Base-by-base conservation (phyloP, 1,139 yeast genomes). In the Diutina rugosa region DNA sequence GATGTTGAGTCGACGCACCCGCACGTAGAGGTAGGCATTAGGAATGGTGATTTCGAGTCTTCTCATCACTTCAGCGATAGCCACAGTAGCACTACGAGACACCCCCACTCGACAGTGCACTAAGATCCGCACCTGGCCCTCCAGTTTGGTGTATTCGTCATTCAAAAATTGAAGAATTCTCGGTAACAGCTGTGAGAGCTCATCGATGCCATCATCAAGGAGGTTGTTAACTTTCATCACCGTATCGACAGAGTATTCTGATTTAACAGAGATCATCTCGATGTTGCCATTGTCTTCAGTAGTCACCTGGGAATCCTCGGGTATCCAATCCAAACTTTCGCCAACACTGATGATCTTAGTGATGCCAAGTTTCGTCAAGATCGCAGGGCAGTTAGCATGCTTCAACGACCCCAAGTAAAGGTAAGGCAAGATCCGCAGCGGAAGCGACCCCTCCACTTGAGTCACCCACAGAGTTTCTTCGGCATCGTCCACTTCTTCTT, bases 261-360 rank as follows among this genome's bases (percentile, higher is more conserved):
- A 16, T 2, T 38, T 14, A 6, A n/a, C 16, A n/a, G 41, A 16
- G 32, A 49, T 49, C 8, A 71, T 55, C 58, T 76, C 77, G 38
- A 75, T 67, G 57, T 67, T 69, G 9, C 76, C 75, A 45, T 63
- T 63, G 55, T 69, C 67, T 2, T 68, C 56, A 49, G 64, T 65
- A 7, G 69, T 69, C 2, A 66, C 59, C 1, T 51, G 56, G 6
- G 72, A 63, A 18, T 69, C 67, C 59, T 73, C 63, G 53, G 66
- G 64, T 10, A 78, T 59, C 85, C 97, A 90, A 2, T 80, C 73
- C n/a, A 90, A 72, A 10, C 72, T 73, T 64, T 91, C 98, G 0
- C 98, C 99, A 8, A 93, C 97, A 2, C 96, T 86, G 6, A 93
- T 82, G 14, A 93, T 78, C 58, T 88, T 82, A 35, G 78, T 79